Base-by-base conservation (phyloP, 2,329 filamentous ascomycete genomes). In the Xylariaceae sp. region DNA sequence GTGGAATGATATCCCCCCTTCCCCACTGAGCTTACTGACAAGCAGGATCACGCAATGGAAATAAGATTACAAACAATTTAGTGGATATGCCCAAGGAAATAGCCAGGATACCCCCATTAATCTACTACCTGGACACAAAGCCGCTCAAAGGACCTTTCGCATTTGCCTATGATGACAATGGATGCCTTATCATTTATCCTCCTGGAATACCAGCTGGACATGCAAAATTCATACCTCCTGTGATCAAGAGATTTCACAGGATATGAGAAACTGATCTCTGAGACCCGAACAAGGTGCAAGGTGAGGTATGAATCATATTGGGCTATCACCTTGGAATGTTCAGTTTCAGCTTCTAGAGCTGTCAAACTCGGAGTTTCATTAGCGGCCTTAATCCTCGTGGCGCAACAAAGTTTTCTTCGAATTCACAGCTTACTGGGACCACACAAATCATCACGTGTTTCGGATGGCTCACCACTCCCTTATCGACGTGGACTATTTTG, bases 1-100 rank as follows among this genome's bases (percentile, higher is more conserved):
- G 55, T 64, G 63, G 63, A n/a, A 64, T 59, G 57, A 57, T 37
- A 20, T 23, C 49, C 40, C 36, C 30, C 13, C 37, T 36, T 44
- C 30, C 18, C 32, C 21, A 21, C 47, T 16, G 29, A 47, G 50
- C 46, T 60, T 47, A 60, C 58, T 64, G 40, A 64, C 61, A 50
- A n/a, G 50, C 39, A 59, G 58, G 16, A 43, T 15, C 23, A 41
- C 29, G 36, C 50, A 45, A 55, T 50, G 56, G 57, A 59, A 40
- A 48, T 45, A 20, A 36, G 23, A 37, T 37, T n/a, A 37, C 11
- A 7, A 9, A 13, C 8, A 30, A 13, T 13, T 30, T 13, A 30
- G 13, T 13, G n/a, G n/a, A n/a, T n/a, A 53, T 44, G 40, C 11
- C 44, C 45, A 21, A 37, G 37, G 53, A 44, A 35, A 44, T 16